These are phyloP conservation scores for Auxenochlorella pyrenoidosa DNA, from an alignment of 139 green algal species.

Conservation along the genomic window DNA sequence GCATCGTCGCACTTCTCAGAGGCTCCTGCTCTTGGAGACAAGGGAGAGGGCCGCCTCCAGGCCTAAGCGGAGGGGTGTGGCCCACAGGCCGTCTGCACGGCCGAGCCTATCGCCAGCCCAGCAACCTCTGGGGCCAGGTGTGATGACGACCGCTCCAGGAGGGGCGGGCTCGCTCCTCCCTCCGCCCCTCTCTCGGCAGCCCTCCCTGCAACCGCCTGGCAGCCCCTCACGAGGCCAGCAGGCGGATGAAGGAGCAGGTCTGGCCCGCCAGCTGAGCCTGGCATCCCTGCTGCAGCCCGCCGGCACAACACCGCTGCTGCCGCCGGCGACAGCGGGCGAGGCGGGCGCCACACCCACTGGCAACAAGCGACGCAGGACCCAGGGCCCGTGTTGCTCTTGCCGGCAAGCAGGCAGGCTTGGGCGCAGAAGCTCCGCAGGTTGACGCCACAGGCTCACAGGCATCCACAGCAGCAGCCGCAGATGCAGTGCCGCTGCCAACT, in stretches of 20 bases:
- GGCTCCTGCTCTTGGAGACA: no score
- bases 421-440: neutral
- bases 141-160: no score
- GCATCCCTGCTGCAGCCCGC: no score
- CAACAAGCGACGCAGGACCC: conserved; percentile 1
- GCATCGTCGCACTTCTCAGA: no score
- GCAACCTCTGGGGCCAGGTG: no score
- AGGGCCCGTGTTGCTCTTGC: neutral
- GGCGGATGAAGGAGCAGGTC: neutral
- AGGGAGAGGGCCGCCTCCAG: no score
- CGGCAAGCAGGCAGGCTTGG: neutral
- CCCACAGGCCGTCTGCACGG: no score
- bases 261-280: conserved; percentile 5
- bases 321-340: neutral
- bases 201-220: neutral
- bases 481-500: neutral
- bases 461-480: neutral
- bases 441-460: neutral
- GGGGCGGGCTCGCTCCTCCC: neutral
- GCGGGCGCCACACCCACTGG: no score
- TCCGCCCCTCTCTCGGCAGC: neutral
- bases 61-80: no score
- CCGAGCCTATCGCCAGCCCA: no score
- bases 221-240: neutral
- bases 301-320: no score